These are phyloP conservation scores for Sicyos edulis DNA, from an alignment of 306 rosid species.

Conservation along the genomic window DNA sequence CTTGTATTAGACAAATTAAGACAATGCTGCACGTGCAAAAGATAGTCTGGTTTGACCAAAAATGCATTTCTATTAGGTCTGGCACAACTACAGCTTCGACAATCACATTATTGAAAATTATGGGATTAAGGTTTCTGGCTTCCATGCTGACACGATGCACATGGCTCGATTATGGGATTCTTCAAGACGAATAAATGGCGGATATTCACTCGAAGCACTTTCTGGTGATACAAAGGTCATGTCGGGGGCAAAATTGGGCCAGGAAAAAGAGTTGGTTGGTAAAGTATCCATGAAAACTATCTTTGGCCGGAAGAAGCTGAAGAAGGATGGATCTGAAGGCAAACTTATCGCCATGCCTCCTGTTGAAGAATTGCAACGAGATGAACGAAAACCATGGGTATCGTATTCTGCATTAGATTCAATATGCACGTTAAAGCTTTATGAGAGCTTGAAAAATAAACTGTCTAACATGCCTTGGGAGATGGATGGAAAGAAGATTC, in stretches of 20 bases:
- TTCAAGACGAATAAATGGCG: conserved; percentile 69
- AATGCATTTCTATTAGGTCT: conserved; percentile 51
- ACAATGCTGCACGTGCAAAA: neutral
- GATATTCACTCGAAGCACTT: conserved; percentile 94
- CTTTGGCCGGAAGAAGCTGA: conserved; percentile 48
- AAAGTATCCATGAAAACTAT: conserved; percentile 55
- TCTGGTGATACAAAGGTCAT: conserved; percentile 59
- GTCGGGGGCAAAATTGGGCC: conserved; percentile 41
- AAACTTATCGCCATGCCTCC: conserved; percentile 60
- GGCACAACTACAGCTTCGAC: conserved; percentile 99
- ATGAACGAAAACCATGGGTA: conserved; percentile 51
- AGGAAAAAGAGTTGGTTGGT: conserved; percentile 40
- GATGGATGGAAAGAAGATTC: conserved; percentile 29
- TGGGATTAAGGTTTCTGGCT: conserved; percentile 83
- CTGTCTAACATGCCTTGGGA: conserved; percentile 31
- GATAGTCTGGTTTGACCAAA: conserved; percentile 26
- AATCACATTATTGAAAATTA: conserved; percentile 83
- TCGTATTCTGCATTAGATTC: conserved; percentile 56
- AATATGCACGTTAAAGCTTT: conserved; percentile 46
- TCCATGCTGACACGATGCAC: conserved; percentile 97
- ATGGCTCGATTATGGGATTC: conserved; percentile 99
- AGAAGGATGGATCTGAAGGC: conserved; percentile 50
- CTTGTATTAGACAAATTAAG: conserved; percentile 9
- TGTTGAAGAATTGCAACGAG: conserved; percentile 84
- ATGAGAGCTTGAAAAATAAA: conserved; percentile 40